Evolutionary conservation across 1,284 basidiomycete genomes (phyloP).

Genomic region (Boletellus dicymbophilus): DNA sequence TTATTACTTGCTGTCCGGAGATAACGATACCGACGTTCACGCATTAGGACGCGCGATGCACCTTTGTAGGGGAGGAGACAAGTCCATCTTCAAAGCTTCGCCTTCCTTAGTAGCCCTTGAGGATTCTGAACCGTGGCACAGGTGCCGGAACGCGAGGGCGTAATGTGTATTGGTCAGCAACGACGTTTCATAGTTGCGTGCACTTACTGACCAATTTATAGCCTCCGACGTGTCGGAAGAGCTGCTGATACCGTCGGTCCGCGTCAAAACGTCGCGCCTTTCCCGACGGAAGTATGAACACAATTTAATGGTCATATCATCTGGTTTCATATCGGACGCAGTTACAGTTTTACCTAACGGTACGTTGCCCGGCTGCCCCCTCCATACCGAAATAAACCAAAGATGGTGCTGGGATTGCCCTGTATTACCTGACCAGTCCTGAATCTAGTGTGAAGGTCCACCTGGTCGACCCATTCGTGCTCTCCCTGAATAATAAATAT

Average conservation of each 20-base stretch:
- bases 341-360: neutral
- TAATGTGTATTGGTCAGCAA: neutral
- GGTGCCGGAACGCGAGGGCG: too few relatives aligned
- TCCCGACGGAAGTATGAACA: neutral
- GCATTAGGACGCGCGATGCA: slow-evolving; percentile 18
- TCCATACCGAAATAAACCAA: neutral
- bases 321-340: neutral
- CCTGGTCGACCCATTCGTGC: too few relatives aligned
- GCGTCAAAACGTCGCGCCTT: neutral
- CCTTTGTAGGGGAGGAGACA: slow-evolving; percentile 3
- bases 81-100: too few relatives aligned
- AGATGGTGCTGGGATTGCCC: too few relatives aligned
- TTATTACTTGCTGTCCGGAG: neutral
- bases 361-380: neutral
- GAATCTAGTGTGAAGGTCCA: too few relatives aligned
- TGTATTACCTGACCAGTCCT: too few relatives aligned
- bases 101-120: too few relatives aligned
- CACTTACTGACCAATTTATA: too few relatives aligned
- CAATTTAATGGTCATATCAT: neutral
- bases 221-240: neutral
- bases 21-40: slow-evolving; percentile 15
- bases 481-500: too few relatives aligned
- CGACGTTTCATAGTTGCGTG: too few relatives aligned
- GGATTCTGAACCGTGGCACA: neutral
- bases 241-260: neutral